Evolutionary conservation across 768 basidiomycete species (phyloP).

Genomic region (Lactarius hatsudake): DNA sequence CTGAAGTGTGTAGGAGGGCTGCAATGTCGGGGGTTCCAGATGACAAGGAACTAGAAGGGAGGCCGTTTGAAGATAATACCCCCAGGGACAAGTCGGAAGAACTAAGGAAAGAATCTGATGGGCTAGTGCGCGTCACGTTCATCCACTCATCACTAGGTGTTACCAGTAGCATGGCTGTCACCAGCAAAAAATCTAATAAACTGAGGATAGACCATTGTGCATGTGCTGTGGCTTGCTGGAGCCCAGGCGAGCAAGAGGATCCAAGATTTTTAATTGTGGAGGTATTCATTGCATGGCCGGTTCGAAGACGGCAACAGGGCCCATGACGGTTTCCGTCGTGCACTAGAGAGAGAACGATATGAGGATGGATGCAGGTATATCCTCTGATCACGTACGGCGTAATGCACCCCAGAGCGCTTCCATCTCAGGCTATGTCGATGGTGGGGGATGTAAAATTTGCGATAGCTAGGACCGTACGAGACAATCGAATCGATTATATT

Average conservation of each 20-base stretch:
- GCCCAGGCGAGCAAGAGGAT: slow-evolving; percentile 58
- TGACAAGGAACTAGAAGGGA: background rate
- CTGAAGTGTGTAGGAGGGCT: background rate
- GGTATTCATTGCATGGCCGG: slow-evolving; percentile 33
- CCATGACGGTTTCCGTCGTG: slow-evolving; percentile 38
- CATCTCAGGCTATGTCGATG: too few species aligned
- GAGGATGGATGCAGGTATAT: too few species aligned
- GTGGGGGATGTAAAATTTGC: too few species aligned
- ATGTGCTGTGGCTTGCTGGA: slow-evolving; percentile 49
- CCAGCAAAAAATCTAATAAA: slow-evolving; percentile 69
- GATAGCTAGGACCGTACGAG: background rate
- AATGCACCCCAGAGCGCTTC: background rate
- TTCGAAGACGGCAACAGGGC: slow-evolving; percentile 43
- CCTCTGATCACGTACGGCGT: too few species aligned
- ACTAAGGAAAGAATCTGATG: too few species aligned
- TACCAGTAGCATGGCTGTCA: slow-evolving; percentile 63
- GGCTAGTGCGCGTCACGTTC: slow-evolving; percentile 23
- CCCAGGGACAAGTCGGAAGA: too few species aligned
- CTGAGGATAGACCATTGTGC: slow-evolving; percentile 62
- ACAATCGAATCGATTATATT: too few species aligned
- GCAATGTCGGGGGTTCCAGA: background rate
- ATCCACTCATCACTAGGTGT: slow-evolving; percentile 63
- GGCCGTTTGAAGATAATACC: too few species aligned
- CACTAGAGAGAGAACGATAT: too few species aligned
- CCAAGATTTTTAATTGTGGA: slow-evolving; percentile 50